phyloP scores from a whole-genome alignment of 2,329 filamentous ascomycete genomes.

The Aspergillus sojae region DNA sequence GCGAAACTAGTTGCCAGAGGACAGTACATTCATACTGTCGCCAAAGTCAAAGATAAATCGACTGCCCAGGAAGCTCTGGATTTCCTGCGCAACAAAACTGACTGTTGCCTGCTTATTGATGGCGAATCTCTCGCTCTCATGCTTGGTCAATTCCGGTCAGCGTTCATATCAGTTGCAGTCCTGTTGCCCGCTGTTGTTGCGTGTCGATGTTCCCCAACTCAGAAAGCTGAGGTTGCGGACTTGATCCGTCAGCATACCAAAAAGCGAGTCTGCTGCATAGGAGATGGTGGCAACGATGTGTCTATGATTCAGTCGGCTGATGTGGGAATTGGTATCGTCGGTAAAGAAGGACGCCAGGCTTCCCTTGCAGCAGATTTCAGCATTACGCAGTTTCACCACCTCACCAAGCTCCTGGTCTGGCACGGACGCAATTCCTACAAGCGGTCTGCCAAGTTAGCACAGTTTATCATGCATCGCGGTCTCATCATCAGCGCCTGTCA shows the following conservation, averaged over 20 bases:
- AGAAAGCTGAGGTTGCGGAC: slow-evolving; percentile 91
- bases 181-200: slow-evolving; percentile 89
- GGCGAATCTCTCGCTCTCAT: slow-evolving; percentile 86
- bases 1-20: slow-evolving; percentile 91
- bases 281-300: slow-evolving; percentile 97
- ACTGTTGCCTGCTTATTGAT: slow-evolving; percentile 90
- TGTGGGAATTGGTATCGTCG: slow-evolving; percentile 95
- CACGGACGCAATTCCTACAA: slow-evolving; percentile 98
- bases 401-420: slow-evolving; percentile 98
- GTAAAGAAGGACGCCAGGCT: slow-evolving; percentile 94
- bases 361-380: slow-evolving; percentile 95
- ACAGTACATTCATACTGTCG: slow-evolving; percentile 93
- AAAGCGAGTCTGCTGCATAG: slow-evolving; percentile 96
- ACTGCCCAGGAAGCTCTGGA: slow-evolving; percentile 85
- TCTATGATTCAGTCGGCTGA: slow-evolving; percentile 99
- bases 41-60: slow-evolving; percentile 80
- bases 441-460: slow-evolving; percentile 88
- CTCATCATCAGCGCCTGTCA: slow-evolving; percentile 95
- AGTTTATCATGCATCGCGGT: slow-evolving; percentile 97
- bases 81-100: slow-evolving; percentile 79
- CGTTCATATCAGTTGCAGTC: slow-evolving; percentile 88
- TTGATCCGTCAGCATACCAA: slow-evolving; percentile 90
- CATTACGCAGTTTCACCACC: slow-evolving; percentile 90
- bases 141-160: slow-evolving; percentile 76
- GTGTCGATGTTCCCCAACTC: slow-evolving; percentile 93